These are phyloP conservation scores for Allomyces macrogynus DNA, from an alignment of 192 early-diverging fungal genomes.

Conservation along the genomic window DNA sequence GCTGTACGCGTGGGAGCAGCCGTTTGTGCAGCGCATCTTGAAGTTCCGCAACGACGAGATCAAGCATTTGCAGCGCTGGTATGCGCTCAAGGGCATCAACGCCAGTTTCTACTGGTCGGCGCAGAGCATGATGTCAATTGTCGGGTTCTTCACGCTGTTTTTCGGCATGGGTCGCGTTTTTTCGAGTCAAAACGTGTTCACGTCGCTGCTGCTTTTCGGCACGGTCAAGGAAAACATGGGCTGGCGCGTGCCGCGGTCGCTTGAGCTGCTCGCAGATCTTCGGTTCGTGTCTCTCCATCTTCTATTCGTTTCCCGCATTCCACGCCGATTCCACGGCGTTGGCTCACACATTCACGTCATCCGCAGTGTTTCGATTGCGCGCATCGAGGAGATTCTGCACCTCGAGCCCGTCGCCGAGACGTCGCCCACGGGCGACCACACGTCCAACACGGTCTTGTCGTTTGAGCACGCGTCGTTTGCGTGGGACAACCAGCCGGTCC, in stretches of 20 bases:
- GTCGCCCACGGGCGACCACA: too few relatives aligned
- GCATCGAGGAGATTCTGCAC: not conserved
- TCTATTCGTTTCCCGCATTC: not conserved
- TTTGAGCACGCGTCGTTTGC: too few relatives aligned
- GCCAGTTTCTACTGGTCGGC: not conserved
- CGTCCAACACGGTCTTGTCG: too few relatives aligned
- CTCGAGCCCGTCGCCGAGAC: not conserved
- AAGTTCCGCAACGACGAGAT: not conserved
- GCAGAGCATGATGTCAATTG: not conserved
- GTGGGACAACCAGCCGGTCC: conserved; percentile 4
- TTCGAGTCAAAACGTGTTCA: not conserved
- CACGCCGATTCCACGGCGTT: too few relatives aligned
- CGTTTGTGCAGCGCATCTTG: not conserved
- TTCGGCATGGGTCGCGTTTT: not conserved
- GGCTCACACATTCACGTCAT: too few relatives aligned
- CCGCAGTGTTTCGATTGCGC: not conserved
- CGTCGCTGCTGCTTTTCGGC: not conserved
- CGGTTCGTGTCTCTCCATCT: not conserved
- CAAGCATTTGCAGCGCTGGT: not conserved
- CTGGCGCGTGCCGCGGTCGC: not conserved
- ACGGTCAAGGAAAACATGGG: not conserved
- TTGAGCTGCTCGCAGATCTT: not conserved
- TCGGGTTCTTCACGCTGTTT: not conserved
- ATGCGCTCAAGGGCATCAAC: not conserved
- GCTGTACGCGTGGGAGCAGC: not conserved